Base-by-base conservation (phyloP, 495 filamentous ascomycete genomes). In the Aspergillus sparsus region DNA sequence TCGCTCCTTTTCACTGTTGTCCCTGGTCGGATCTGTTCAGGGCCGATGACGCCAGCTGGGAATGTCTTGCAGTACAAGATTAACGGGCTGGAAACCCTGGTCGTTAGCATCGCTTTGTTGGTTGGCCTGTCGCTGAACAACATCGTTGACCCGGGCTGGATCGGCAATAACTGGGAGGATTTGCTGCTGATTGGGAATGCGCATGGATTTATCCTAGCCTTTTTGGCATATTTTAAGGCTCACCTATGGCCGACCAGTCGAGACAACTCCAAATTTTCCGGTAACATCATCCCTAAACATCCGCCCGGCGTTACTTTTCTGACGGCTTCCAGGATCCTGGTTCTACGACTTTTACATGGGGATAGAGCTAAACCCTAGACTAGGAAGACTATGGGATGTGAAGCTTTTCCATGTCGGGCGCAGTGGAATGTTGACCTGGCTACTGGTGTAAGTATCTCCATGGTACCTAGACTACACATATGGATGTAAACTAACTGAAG, bases 381-480 rank as follows among this genome's bases (percentile, higher is more conserved):
- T 82, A 52, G 79, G 79, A 6, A 59, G 71, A 41, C 62, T 68
- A 52, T 82, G 74, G 64, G 79, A 82, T 57, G 74, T 80, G 62
- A 82, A 82, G 61, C 66, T 81, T 13, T 81, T 81, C 66, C 75
- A 73, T 37, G 81, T 81, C 56, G 78, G 79, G 35, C 72, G 77
- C 13, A 71, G 72, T 1, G 79, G 79, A 58, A 74, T 78, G 62
- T 68, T 73, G 41, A 65, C 70, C 31, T 77, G 75, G 75, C 72
- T 75, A 13, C 60, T 77, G 42, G 74, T 77, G 71, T 75, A 54
- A 64, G 71, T 59, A 49, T 7, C 47, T 12, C 32, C 15, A 8
- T 37, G 15, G 41, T 47, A 33, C 12, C 11, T 44, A 35, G 47
- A 4, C 50, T 41, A 8, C n/a, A 21, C 11, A 16, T 46, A 16